Conservation (phyloP, 169 alveolate species). For the Pseudocohnilembus persalinus region DNA sequence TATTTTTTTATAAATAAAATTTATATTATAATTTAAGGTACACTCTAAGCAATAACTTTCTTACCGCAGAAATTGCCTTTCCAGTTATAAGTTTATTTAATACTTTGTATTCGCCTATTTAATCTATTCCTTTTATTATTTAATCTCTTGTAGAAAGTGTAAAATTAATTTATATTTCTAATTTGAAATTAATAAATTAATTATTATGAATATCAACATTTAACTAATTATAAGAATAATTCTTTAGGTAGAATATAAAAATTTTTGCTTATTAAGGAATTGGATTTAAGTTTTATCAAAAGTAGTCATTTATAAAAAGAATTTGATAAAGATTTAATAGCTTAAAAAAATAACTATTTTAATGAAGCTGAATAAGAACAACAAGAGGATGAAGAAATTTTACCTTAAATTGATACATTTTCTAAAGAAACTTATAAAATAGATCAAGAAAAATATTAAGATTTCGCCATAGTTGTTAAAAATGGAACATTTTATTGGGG, state of each 20-base stretch:
- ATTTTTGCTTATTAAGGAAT: conserved; percentile 38
- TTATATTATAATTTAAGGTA: conserved; percentile 7
- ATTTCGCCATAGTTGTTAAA: too few relatives aligned
- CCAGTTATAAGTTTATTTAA: conserved; percentile 49
- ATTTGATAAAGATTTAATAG: background rate
- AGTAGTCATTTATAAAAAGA: conserved; percentile 10
- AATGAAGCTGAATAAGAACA: background rate
- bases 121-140: conserved; percentile 44
- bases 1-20: too few relatives aligned
- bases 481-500: too few relatives aligned
- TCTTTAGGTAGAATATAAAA: conserved; percentile 54
- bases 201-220: too few relatives aligned
- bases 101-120: conserved; percentile 51
- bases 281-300: conserved; percentile 30
- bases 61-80: conserved; percentile 47
- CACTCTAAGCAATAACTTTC: conserved; percentile 34
- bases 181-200: too few relatives aligned
- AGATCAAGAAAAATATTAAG: background rate
- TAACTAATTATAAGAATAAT: too few relatives aligned
- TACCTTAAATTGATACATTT: background rate
- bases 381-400: background rate
- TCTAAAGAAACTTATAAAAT: too few relatives aligned
- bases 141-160: conserved; percentile 43
- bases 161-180: too few relatives aligned
- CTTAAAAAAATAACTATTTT: background rate